Base-by-base conservation (phyloP, 2,329 filamentous ascomycete genomes). In the Hyphodiscus sp. region DNA sequence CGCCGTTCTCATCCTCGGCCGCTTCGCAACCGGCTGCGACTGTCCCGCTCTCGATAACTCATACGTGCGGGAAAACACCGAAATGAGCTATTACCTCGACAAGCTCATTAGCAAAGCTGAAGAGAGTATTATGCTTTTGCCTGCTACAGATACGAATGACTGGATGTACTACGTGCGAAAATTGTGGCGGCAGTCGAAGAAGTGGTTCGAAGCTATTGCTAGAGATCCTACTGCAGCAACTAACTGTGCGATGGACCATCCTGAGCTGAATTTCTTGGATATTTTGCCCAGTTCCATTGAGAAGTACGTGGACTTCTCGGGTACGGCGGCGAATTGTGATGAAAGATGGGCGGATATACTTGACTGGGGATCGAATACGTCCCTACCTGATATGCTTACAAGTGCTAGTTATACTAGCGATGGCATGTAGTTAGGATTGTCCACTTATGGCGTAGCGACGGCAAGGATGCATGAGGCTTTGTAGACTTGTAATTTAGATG, bases 231-330 rank as follows among this genome's bases (percentile, higher is more conserved):
- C 11, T 2, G 33, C 11, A 15, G 33, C 33, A n/a, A 38, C 4
- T 4, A 10, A 38, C 16, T 38, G 33, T n/a, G 16, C 33, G 16
- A 13, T 38, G 2, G 52, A 18, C 19, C 26, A 80, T 20, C 49
- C 45, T 43, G 47, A 47, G n/a, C 52, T 52, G 29, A 47, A 30
- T 16, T 58, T 57, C 30, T 52, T 49, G 51, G 45, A 52, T 23
- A 54, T 58, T 18, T 42, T 59, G 26, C 51, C 48, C 3, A 54
- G 41, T n/a, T 49, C 59, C 3, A 51, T 51, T 20, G 47, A 23
- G n/a, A 20, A 47, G 10, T 59, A 55, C 51, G 41, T 53, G 7
- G 54, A 58, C 33, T 59, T 49, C 20, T n/a, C 41, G n/a, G 15
- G 44, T 20, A 26, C 38, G 33, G 6, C 38, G 43, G 6, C 42